These are phyloP conservation scores for Syncephalastrum contaminatum DNA, from an alignment of 371 early-diverging fungal species.

Conservation along the genomic window DNA sequence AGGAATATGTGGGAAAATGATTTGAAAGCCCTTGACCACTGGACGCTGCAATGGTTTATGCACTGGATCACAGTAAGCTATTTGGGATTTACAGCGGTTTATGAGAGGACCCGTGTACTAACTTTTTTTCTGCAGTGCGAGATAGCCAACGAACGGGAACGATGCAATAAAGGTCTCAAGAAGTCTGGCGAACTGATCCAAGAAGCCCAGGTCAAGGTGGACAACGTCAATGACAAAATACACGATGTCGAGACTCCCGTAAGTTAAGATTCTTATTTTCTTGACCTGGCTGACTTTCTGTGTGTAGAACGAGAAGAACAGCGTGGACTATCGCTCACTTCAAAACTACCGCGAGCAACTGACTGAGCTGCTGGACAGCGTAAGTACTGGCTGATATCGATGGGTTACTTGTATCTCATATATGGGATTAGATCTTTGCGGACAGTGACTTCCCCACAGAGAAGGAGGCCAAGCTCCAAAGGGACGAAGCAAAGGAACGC, in stretches of 20 bases:
- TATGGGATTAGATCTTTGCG: conserved; percentile 14
- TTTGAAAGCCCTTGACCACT: conserved; percentile 25
- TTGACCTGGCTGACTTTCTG: neutral
- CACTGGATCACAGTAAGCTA: conserved; percentile 34
- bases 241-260: conserved; percentile 19
- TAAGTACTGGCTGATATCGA: conserved; percentile 9
- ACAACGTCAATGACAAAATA: conserved; percentile 17
- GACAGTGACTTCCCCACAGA: conserved; percentile 9
- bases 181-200: conserved; percentile 26
- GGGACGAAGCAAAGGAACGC: neutral
- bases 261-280: conserved; percentile 6
- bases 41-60: conserved; percentile 40
- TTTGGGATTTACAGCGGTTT: conserved; percentile 1
- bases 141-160: conserved; percentile 25
- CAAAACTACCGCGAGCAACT: conserved; percentile 47
- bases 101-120: neutral
- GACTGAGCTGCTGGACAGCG: conserved; percentile 32
- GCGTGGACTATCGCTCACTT: conserved; percentile 37
- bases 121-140: conserved; percentile 27
- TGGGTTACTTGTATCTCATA: neutral
- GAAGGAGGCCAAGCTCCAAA: conserved; percentile 11
- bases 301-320: conserved; percentile 36
- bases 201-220: conserved; percentile 20
- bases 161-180: conserved; percentile 22
- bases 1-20: conserved; percentile 37